phyloP scores from a whole-genome alignment of 768 basidiomycete species.

The Boletus rubescentipes region DNA sequence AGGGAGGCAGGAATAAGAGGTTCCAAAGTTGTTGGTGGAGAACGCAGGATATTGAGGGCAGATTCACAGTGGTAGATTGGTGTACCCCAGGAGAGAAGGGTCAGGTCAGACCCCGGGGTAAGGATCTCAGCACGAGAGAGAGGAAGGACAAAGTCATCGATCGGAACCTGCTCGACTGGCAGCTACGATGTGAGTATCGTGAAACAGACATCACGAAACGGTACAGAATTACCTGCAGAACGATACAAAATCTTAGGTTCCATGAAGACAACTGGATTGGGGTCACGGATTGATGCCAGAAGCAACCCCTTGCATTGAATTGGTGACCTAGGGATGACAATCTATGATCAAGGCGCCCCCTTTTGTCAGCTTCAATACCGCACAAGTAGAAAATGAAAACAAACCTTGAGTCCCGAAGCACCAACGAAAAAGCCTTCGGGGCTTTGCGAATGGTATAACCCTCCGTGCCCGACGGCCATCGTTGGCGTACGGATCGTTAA shows the following conservation, averaged over 20 bases:
- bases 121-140: slow-evolving; percentile 80
- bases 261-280: slow-evolving; percentile 94
- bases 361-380: not conserved
- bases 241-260: slow-evolving; percentile 94
- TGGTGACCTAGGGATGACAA: slow-evolving; percentile 93
- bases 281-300: slow-evolving; percentile 83
- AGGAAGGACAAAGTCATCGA: slow-evolving; percentile 84
- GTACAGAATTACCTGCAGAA: slow-evolving; percentile 58
- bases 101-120: slow-evolving; percentile 75
- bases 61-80: slow-evolving; percentile 88
- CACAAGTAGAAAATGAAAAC: not conserved
- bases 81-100: slow-evolving; percentile 90
- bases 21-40: slow-evolving; percentile 64
- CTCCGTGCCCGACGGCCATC: slow-evolving; percentile 93
- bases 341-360: slow-evolving; percentile 21
- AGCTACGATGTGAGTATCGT: slow-evolving; percentile 2
- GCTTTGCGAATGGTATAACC: slow-evolving; percentile 91
- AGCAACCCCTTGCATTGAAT: slow-evolving; percentile 95
- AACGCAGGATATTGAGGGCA: slow-evolving; percentile 69
- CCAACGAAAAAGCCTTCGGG: slow-evolving; percentile 95
- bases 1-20: slow-evolving; percentile 62
- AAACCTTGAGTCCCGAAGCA: slow-evolving; percentile 83
- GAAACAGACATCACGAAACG: not conserved
- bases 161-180: slow-evolving; percentile 87
- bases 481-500: slow-evolving; percentile 83